Conservation (phyloP, 306 rosid genomes). For the Lathyrus oleraceus region DNA sequence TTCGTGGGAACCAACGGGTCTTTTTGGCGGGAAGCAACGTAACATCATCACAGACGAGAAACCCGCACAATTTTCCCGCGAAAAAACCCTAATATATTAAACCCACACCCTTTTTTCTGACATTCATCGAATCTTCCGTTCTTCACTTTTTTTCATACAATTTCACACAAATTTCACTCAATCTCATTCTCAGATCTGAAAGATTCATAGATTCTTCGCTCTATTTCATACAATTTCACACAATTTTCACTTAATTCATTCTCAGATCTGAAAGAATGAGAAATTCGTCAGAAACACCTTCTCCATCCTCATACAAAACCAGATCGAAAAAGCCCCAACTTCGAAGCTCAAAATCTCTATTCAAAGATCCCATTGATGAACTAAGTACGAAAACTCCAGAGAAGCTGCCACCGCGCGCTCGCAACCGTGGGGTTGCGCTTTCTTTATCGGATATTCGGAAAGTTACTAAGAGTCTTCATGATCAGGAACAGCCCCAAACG, state of each 20-base stretch:
- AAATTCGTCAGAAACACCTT: conserved; percentile 37
- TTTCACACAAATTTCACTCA: too few species aligned
- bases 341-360: conserved; percentile 34
- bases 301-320: conserved; percentile 37
- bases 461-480: conserved; percentile 47
- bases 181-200: neutral
- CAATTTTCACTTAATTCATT: neutral
- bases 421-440: conserved; percentile 53
- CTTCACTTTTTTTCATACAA: neutral
- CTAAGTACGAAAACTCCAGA: conserved; percentile 60
- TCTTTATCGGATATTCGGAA: conserved; percentile 46
- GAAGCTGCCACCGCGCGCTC: conserved; percentile 43
- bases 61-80: conserved; percentile 47
- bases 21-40: conserved; percentile 65
- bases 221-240: neutral
- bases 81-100: conserved; percentile 7
- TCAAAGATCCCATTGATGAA: conserved; percentile 17
- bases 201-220: neutral
- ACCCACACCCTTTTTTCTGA: neutral
- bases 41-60: conserved; percentile 27
- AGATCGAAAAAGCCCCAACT: conserved; percentile 37
- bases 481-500: conserved; percentile 18
- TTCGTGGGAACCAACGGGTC: conserved; percentile 60
- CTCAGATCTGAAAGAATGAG: conserved; percentile 39
- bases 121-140: neutral